A percentile compares a stretch with the other conserved stretches of the same genome.
Conservation (phyloP, 257 asterid genomes). For the Primulina tabacum region DNA sequence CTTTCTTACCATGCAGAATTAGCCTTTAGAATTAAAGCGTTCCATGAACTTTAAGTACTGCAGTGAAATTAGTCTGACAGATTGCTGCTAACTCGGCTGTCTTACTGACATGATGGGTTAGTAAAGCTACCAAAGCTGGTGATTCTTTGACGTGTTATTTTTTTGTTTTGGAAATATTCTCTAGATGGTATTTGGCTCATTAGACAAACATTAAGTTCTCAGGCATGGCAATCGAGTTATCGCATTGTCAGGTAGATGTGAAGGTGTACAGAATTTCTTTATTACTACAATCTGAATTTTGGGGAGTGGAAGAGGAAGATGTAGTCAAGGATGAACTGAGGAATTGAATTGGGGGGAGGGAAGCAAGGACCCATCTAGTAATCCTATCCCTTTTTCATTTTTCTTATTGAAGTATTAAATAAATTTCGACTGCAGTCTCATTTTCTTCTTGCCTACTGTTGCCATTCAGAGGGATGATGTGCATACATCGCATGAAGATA, state of each 20-base stretch:
- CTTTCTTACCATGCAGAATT: not conserved
- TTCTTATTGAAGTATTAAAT: no score
- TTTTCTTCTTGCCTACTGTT: constrained; percentile 24
- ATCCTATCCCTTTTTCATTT: not conserved
- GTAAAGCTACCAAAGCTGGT: not conserved
- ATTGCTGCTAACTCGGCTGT: constrained; percentile 7
- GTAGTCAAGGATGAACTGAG: not conserved
- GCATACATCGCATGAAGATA: constrained; percentile 96
- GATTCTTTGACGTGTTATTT: not conserved
- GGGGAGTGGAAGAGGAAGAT: not conserved
- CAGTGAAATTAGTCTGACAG: not conserved
- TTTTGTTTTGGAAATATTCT: not conserved
- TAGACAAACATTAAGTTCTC: not conserved
- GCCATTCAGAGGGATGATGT: constrained; percentile 82
- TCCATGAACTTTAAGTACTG: not conserved
- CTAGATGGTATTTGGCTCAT: not conserved
- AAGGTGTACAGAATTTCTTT: not conserved
- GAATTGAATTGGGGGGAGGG: not conserved
- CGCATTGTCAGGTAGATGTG: not conserved
- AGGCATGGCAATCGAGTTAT: not conserved
- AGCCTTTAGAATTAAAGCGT: not conserved
- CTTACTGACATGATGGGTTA: not conserved
- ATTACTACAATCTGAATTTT: not conserved
- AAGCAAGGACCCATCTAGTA: not conserved
- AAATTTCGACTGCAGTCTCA: constrained; percentile 16